Base-by-base conservation (phyloP, 176 grass and related monocot species). In the Hsuehochloa calcarea region DNA sequence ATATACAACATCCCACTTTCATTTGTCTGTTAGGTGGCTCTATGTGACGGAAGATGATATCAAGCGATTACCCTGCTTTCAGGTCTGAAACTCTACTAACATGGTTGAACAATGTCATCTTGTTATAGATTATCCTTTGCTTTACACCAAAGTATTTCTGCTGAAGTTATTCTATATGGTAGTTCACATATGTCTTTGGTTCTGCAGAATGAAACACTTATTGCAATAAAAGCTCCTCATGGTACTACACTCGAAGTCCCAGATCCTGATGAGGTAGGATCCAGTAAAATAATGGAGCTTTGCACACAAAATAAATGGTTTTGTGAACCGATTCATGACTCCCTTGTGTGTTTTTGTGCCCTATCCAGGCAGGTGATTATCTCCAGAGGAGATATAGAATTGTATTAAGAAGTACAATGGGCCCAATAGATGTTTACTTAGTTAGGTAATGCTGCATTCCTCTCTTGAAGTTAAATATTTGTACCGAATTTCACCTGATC, bases 371-470 rank as follows among this genome's bases (percentile, higher is more conserved):
- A 2, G 96, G 93, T 70, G 93, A 96, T 87, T 96, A 96, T 94
- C 90, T 89, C 54, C 93, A 99, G 88, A 96, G 96, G 84, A 99
- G 96, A 94, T 99, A 94, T 67, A 94, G 96, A 87, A 91, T 99
- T 58, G 91, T 99, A 67, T 89, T 99, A 78, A 88, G 96, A 92
- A 99, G 96, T 87, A 96, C 91, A 46, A 94, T 94, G 91, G 93
- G 96, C 8, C 96, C 96, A 37, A 99, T 99, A 89, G 96, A 99
- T 96, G 96, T 99, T 83, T 99, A 99, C 81, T 92, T 99, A 89
- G 96, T 99, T 79, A 99, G 96, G 96, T 99, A 91, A 84, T 76
- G 75, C 8, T 64, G 43, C 66, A 55, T 87, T 91, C 51, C 43
- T 80, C 43, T 74, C 23, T 12, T 85, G 51, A 51, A 75, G 35